Evolutionary conservation across 2,329 filamentous ascomycete genomes (phyloP).

Genomic region (Epichloe sp.): DNA sequence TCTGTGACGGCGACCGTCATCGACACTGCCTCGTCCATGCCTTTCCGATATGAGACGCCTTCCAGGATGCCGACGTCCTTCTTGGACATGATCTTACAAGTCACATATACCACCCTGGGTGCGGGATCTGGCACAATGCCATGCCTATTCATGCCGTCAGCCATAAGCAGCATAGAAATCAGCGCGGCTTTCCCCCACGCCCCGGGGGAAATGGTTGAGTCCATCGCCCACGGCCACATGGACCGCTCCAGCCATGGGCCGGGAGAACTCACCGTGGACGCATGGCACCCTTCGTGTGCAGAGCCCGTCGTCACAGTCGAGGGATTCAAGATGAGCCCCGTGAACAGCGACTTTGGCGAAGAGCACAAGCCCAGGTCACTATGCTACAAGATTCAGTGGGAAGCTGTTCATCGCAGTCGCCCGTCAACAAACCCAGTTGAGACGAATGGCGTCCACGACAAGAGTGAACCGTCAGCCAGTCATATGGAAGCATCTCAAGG

Average conservation of each 20-base stretch:
- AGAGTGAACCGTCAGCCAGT: neutral
- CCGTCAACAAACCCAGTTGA: constrained; percentile 6
- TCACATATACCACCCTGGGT: constrained; percentile 25
- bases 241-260: constrained; percentile 13
- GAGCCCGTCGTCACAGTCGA: constrained; percentile 23
- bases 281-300: constrained; percentile 13
- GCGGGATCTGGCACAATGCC: constrained; percentile 17
- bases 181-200: constrained; percentile 12
- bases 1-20: constrained; percentile 13
- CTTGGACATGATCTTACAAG: constrained; percentile 31
- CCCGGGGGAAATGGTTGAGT: constrained; percentile 16
- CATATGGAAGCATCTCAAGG: neutral
- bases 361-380: constrained; percentile 15
- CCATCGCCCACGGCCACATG: constrained; percentile 14
- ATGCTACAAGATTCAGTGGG: constrained; percentile 34
- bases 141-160: constrained; percentile 24
- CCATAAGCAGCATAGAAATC: constrained; percentile 19
- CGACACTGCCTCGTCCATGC: constrained; percentile 32
- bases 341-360: constrained; percentile 19
- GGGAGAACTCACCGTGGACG: constrained; percentile 22
- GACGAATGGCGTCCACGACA: neutral
- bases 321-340: constrained; percentile 27
- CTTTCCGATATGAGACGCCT: constrained; percentile 26
- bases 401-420: constrained; percentile 9
- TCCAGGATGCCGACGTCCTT: constrained; percentile 32